phyloP scores from a whole-genome alignment of 176 grass and related monocot genomes.

The Cenchrus purpureus region DNA sequence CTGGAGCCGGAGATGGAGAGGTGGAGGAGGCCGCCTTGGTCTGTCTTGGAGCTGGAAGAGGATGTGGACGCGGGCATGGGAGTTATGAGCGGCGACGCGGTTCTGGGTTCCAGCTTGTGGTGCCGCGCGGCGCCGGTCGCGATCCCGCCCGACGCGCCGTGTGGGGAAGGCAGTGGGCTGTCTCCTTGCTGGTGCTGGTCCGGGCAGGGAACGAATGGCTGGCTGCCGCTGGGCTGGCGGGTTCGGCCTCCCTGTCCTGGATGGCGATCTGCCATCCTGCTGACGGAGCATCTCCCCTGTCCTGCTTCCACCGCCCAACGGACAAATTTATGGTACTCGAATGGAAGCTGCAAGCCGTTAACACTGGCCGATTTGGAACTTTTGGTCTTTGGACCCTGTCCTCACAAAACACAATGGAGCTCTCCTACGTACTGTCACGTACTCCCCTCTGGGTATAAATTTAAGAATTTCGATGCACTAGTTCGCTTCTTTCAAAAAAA shows the following conservation, averaged over 20 bases:
- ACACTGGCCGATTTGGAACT: too few species aligned
- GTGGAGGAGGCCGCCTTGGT: neutral
- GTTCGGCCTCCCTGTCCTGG: conserved; percentile 5
- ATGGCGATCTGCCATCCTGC: conserved; percentile 1
- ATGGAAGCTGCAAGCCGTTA: too few species aligned
- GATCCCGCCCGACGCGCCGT: neutral
- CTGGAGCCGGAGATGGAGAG: neutral
- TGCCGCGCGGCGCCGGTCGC: neutral
- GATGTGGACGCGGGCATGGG: neutral
- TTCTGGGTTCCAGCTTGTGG: conserved; percentile 28
- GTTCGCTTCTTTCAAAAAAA: too few species aligned
- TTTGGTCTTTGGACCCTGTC: too few species aligned
- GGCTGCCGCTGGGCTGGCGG: neutral
- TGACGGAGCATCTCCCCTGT: neutral
- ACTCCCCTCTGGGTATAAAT: too few species aligned
- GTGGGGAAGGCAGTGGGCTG: neutral
- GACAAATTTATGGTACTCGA: too few species aligned
- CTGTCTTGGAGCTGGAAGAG: too few species aligned
- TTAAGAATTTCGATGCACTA: too few species aligned
- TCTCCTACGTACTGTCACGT: too few species aligned
- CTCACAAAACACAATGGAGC: too few species aligned
- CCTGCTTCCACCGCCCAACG: neutral
- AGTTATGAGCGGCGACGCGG: conserved; percentile 9
- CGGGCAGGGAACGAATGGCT: neutral
- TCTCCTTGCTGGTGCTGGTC: neutral